Evolutionary conservation across 768 basidiomycete species (phyloP), one percentile per base, ranked within the genome.

Genomic region (Kwoniella bestiolae): DNA sequence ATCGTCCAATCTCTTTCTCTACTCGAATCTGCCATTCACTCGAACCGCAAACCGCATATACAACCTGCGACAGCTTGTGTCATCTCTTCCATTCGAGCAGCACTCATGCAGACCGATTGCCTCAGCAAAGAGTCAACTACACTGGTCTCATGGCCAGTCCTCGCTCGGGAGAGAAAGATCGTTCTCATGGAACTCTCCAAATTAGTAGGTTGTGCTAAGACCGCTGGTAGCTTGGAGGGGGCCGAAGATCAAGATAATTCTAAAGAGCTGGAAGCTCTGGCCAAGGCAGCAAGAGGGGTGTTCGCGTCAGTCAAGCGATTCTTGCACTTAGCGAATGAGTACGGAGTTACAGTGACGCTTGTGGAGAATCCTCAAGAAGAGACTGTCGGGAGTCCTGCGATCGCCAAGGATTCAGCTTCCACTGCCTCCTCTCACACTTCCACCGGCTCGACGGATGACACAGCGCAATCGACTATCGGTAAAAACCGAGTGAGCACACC

Each of bases 21-120:
- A 46, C 85, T 99, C 25, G 90, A 94, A 75, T 90, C 86, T 61
- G 91, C 94, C 5, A 92, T 93, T 21, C 85, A 87, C 46, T 84
- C 87, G n/a, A 88, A 88, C 72, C 87, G 91, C 50, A 82, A 87
- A 28, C 82, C 88, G 2, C 95, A 98, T 81, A 94, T 92, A 73
- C 92, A 94, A 75, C 94, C 95, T 5, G 90, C 93, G 2, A 92
- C 94, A 0, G 94, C 94, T 14, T 94, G 89, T 80, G 90, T 98
- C 65, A 94, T 99, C 71, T 93, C 92, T 12, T 92, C 91, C 59
- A 92, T 98, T 51, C 90, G 94, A 32, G 87, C 89, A 29, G 89
- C 95, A 18, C 85, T 99, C 47, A 87, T 88, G 29, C 86, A 89
- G 11, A 88, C 92, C 16, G 90, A 90, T 63, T 94, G 92, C 60